Evolutionary conservation across 2,329 filamentous ascomycete species (phyloP), one percentile per base, ranked within the genome.

Genomic region (Septoria petroselini): DNA sequence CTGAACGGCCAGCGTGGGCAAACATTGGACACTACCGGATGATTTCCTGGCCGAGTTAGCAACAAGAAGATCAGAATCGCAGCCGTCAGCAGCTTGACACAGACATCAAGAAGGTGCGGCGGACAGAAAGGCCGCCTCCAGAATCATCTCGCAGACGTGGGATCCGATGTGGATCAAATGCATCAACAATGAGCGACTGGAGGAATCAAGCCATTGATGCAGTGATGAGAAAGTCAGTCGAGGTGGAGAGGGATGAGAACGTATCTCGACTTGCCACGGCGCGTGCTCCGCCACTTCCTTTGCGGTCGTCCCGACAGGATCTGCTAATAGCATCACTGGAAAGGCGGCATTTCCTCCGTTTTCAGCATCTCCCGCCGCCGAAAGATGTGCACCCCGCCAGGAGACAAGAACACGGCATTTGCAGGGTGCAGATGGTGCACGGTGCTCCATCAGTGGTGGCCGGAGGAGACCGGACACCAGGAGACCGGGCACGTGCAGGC

Each of bases 171-270:
- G 15, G 17, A 45, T 46, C 43, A 7, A 19, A 27, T 23, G 21
- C 14, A 11, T 46, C 43, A 6, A 41, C 40, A 15, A 19, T 45
- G 27, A 46, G 40, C 3, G 21, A 21, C 15, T 50, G 48, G 48
- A 50, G 41, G 18, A 33, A 50, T 34, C 41, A 25, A 4, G 48
- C 35, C n/a, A 50, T 50, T 15, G 35, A 50, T 27, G 48, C 48
- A 31, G 41, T 45, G 8, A 27, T 45, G 27, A 37, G 35, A 14
- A 34, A 37, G 29, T 45, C 48, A 18, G 42, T 34, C 1, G 48
- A 50, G 39, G 48, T 29, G 18, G 34, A 29, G 7, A 29, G 15
- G 15, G 35, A 35, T 8, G 21, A 33, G 30, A 30, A 43, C 18
- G n/a, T n/a, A n/a, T 17, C 5, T 27, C 23, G 23, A 27, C 23